A percentile compares a stretch with the other conserved stretches of the same genome.
Evolutionary conservation across 2,329 filamentous ascomycete genomes (phyloP).

Genomic region (Monosporascus sp.): DNA sequence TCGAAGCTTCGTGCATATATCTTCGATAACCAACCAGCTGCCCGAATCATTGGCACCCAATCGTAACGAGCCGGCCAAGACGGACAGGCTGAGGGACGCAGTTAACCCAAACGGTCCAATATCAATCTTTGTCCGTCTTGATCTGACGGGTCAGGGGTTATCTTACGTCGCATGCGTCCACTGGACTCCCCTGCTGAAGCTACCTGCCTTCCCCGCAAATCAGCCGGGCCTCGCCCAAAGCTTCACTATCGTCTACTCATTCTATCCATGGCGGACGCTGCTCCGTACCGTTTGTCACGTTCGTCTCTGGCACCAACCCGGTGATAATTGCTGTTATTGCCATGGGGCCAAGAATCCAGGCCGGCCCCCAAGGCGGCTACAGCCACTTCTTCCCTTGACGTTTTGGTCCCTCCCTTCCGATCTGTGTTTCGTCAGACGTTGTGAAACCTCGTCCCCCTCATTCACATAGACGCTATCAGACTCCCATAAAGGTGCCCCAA

Average conservation of each 20-base stretch:
- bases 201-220: conserved; percentile 8
- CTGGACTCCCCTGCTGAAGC: conserved; percentile 11
- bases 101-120: not conserved
- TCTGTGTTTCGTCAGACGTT: conserved; percentile 5
- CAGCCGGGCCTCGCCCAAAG: conserved; percentile 7
- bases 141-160: not conserved
- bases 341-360: conserved; percentile 11
- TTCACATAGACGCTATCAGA: conserved; percentile 7
- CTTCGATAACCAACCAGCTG: not conserved
- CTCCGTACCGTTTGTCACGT: not conserved
- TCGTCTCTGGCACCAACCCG: conserved; percentile 10
- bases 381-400: conserved; percentile 1
- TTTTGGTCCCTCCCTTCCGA: conserved; percentile 10
- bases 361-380: not conserved
- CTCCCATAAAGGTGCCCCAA: conserved; percentile 8
- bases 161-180: conserved; percentile 14
- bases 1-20: not conserved
- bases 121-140: not conserved
- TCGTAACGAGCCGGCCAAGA: not conserved
- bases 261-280: conserved; percentile 1
- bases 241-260: conserved; percentile 8
- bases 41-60: not conserved
- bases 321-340: conserved; percentile 5
- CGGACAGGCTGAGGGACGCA: not conserved
- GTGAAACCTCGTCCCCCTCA: conserved; percentile 11